These are phyloP conservation scores for Candida anglica DNA, from an alignment of 805 yeast genomes.

Conservation along the genomic window DNA sequence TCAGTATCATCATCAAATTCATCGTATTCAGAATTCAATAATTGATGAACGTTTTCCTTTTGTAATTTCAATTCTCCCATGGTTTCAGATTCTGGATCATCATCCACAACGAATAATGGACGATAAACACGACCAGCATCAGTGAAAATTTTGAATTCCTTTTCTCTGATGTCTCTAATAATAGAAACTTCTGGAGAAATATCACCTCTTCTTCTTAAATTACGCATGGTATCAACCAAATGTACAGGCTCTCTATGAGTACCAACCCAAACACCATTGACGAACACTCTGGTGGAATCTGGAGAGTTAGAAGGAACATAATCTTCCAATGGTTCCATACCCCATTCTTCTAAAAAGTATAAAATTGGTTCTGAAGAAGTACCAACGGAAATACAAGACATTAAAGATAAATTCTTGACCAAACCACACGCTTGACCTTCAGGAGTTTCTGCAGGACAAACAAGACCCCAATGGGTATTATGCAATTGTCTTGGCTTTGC, in stretches of 20 bases:
- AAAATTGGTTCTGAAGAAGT: conserved; percentile 93
- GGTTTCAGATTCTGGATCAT: conserved; percentile 63
- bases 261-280: conserved; percentile 99
- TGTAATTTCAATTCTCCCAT: conserved; percentile 78
- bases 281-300: conserved; percentile 89
- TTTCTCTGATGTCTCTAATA: conserved; percentile 94
- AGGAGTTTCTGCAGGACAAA: conserved; percentile 99
- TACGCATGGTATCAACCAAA: conserved; percentile 85
- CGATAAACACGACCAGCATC: conserved; percentile 99
- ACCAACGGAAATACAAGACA: conserved; percentile 98
- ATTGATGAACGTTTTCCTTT: conserved; percentile 76
- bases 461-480: conserved; percentile 99
- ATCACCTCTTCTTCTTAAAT: conserved; percentile 91
- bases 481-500: conserved; percentile 99
- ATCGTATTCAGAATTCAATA: conserved; percentile 62
- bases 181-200: conserved; percentile 95
- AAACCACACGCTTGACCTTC: conserved; percentile 99
- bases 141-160: conserved; percentile 92
- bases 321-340: conserved; percentile 96
- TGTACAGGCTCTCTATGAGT: conserved; percentile 95
- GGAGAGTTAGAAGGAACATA: conserved; percentile 90
- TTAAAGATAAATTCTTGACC: conserved; percentile 90
- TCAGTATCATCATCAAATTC: conserved; percentile 51
- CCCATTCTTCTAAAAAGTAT: conserved; percentile 96
- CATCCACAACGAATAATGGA: conserved; percentile 91